Evolutionary conservation across 305 asterid species (phyloP).

Genomic region (Fraxinus xanthoxyloides): DNA sequence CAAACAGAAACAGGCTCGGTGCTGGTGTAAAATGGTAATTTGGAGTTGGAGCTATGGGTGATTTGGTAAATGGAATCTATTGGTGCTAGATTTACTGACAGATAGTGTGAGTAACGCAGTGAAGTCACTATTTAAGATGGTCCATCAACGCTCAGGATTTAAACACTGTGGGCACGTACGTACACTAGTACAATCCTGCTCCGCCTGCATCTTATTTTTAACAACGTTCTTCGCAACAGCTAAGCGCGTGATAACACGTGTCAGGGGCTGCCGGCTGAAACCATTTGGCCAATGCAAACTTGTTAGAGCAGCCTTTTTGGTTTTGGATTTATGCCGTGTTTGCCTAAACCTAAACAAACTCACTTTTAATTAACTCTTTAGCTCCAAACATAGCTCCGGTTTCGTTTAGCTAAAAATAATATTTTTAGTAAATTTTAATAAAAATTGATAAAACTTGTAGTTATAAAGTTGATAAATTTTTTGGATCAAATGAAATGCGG

Average conservation of each 20-base stretch:
- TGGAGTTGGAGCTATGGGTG: not conserved
- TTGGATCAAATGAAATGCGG: not conserved
- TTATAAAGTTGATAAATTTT: not conserved
- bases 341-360: not conserved
- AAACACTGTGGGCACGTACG: not conserved
- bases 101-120: not conserved
- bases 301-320: not conserved
- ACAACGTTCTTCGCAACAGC: not conserved
- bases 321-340: not conserved
- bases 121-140: not conserved
- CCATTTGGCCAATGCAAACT: not conserved
- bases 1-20: not conserved
- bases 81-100: not conserved
- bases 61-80: not conserved
- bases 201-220: not conserved
- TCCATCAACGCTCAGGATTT: not conserved
- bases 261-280: not conserved
- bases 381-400: not conserved
- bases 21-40: not conserved
- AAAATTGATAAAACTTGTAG: not conserved
- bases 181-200: not conserved
- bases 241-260: not conserved
- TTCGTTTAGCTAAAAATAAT: not conserved
- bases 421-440: not conserved
- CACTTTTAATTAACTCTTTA: not conserved